Conservation (phyloP, 2,329 filamentous ascomycete genomes). For the Diaporthe sp. region DNA sequence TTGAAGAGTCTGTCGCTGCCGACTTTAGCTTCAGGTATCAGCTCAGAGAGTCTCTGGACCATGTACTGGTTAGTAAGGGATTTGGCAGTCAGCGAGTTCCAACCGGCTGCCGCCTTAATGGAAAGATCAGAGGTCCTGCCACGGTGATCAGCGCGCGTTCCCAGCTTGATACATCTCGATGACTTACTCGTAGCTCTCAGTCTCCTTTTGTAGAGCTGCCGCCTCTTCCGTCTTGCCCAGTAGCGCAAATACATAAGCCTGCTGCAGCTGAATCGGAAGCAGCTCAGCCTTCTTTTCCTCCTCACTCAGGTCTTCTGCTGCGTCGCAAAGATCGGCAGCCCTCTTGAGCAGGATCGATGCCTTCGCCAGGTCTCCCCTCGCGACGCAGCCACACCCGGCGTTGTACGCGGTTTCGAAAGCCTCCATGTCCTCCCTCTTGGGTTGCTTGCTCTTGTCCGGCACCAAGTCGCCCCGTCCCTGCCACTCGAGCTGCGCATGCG, state of each 20-base stretch:
- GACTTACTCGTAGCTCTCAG: slow-evolving; percentile 71
- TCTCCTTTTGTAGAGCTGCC: slow-evolving; percentile 67
- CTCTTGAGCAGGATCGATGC: slow-evolving; percentile 76
- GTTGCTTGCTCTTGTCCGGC: slow-evolving; percentile 63
- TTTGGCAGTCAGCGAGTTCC: slow-evolving; percentile 65
- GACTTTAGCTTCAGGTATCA: slow-evolving; percentile 60
- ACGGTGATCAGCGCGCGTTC: slow-evolving; percentile 42
- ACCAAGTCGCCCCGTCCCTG: slow-evolving; percentile 64
- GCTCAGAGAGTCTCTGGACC: slow-evolving; percentile 69
- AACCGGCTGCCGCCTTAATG: slow-evolving; percentile 72
- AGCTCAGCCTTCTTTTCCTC: slow-evolving; percentile 81
- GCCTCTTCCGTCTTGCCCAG: slow-evolving; percentile 76
- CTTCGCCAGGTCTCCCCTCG: slow-evolving; percentile 72
- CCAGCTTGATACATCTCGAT: not conserved
- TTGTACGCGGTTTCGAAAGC: slow-evolving; percentile 88
- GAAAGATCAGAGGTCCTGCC: slow-evolving; percentile 73
- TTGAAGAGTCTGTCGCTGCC: slow-evolving; percentile 74
- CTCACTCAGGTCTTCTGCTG: slow-evolving; percentile 76
- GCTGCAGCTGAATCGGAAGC: slow-evolving; percentile 80
- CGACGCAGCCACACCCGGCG: slow-evolving; percentile 78
- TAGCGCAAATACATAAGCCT: slow-evolving; percentile 76
- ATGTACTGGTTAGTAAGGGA: slow-evolving; percentile 72
- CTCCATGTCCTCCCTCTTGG: slow-evolving; percentile 71
- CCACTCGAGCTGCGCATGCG: slow-evolving; percentile 80
- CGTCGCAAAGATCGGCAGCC: slow-evolving; percentile 77